Evolutionary conservation across 257 asterid species (phyloP), one percentile per base, ranked within the genome.

Genomic region (Verbascum thapsus): DNA sequence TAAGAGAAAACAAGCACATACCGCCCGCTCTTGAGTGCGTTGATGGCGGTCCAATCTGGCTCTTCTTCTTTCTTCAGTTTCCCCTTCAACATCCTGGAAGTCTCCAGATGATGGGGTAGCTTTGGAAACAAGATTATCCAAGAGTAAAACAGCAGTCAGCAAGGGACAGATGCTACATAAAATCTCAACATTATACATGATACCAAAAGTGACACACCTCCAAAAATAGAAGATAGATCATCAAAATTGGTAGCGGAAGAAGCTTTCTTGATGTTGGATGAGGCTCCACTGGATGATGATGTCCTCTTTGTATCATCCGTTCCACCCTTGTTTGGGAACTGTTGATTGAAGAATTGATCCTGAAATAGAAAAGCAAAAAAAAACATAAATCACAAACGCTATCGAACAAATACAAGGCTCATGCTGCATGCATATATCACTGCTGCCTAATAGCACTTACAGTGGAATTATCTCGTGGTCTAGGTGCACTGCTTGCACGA

Each of bases 21-120:
- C 99, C 58, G 96, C 96, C 59, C 99, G 89, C 83, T 94, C 95
- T 75, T 88, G 96, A 64, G 98, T 88, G 48, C 98, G 95, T 69
- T 88, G 98, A 48, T 86, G 82, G 49, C 99, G 98, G 1, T 94
- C 98, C 76, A 84, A 37, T 77, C 99, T 84, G 59, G 99, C 96
- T 74, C 90, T 80, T 78, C 98, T 81, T 83, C 99, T 84, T 66
- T 94, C 99, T 44, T 88, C 99, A 38, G 82, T 81, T 83, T 94
- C 99, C 76, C 99, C 99, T 45, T 90, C 94, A 76, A 88, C 81
- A 39, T 94, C 96, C 51, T 83, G 95, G 78, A 94, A 94, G 7
- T 73, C 88, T 77, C 95, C 96, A 66, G 95, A 67, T 65, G 87
- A 60, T 20, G 95, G 77, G 70, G 86, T 79, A 71, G 80, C 98